Percentiles rank a stretch among this genome's conserved stretches.
Evolutionary conservation across 2,329 filamentous ascomycete genomes (phyloP).

Genomic region (Phaeosphaeria sp.): DNA sequence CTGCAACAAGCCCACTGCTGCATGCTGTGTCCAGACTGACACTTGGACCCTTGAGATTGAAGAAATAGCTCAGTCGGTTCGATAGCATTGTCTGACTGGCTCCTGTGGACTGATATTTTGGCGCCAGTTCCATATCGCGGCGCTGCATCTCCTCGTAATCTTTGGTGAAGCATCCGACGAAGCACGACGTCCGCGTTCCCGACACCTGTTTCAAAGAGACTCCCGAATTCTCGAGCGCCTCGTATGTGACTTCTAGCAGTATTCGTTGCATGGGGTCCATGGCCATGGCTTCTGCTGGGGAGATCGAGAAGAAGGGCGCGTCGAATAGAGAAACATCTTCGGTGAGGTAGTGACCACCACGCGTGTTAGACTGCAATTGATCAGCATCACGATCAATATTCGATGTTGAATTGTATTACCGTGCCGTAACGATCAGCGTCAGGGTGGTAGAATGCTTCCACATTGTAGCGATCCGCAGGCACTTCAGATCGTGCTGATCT

Average conservation of each 20-base stretch:
- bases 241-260: conserved; percentile 31
- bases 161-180: conserved; percentile 22
- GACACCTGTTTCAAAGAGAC: conserved; percentile 15
- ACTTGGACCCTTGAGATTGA: conserved; percentile 28
- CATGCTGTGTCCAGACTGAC: conserved; percentile 34
- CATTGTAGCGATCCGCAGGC: conserved; percentile 18
- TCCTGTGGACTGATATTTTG: not conserved
- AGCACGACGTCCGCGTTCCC: conserved; percentile 26
- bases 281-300: conserved; percentile 22
- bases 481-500: conserved; percentile 14
- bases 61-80: conserved; percentile 24
- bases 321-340: conserved; percentile 30
- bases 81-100: conserved; percentile 10
- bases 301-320: conserved; percentile 30
- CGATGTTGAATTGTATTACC: conserved; percentile 2
- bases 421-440: conserved; percentile 18
- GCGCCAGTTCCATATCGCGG: conserved; percentile 17
- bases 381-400: conserved; percentile 1
- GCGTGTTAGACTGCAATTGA: conserved; percentile 3
- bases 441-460: conserved; percentile 23
- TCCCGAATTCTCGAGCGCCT: conserved; percentile 28
- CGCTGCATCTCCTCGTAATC: conserved; percentile 27
- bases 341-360: conserved; percentile 17
- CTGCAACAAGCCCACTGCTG: conserved; percentile 21
- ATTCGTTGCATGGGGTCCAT: conserved; percentile 38